Evolutionary conservation across 1,284 basidiomycete genomes (phyloP).

Genomic region (Ceratobasidium sp.): DNA sequence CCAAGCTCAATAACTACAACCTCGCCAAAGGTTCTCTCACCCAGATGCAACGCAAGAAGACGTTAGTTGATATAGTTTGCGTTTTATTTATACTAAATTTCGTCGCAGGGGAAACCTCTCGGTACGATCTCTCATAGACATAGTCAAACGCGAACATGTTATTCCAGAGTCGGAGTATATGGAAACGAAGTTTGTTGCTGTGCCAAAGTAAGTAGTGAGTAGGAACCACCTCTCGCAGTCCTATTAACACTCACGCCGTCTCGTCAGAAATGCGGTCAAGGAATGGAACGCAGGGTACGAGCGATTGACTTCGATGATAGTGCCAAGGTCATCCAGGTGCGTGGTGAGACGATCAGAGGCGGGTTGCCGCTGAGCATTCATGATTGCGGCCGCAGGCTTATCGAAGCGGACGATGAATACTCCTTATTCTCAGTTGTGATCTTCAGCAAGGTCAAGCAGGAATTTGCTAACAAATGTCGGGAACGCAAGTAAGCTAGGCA

Average conservation of each 20-base stretch:
- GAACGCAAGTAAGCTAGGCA: slow-evolving; percentile 82
- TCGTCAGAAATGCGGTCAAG: slow-evolving; percentile 77
- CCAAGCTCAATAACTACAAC: slow-evolving; percentile 92
- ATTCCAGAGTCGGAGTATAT: slow-evolving; percentile 92
- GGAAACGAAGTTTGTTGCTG: slow-evolving; percentile 92
- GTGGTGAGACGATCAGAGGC: slow-evolving; percentile 59
- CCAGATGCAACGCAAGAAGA: slow-evolving; percentile 95
- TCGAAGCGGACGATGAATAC: slow-evolving; percentile 91
- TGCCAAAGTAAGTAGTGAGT: slow-evolving; percentile 78
- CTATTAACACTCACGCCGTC: slow-evolving; percentile 16
- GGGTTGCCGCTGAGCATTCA: background rate
- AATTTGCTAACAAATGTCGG: slow-evolving; percentile 93
- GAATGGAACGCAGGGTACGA: slow-evolving; percentile 95
- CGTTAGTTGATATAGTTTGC: slow-evolving; percentile 63
- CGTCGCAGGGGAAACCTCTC: slow-evolving; percentile 88
- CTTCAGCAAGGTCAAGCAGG: slow-evolving; percentile 92
- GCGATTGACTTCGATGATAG: slow-evolving; percentile 87
- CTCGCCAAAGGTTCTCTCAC: slow-evolving; percentile 92
- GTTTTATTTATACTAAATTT: background rate
- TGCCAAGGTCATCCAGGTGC: slow-evolving; percentile 92
- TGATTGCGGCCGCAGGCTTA: slow-evolving; percentile 56
- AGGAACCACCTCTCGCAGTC: slow-evolving; percentile 4
- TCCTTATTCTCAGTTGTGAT: slow-evolving; percentile 88
- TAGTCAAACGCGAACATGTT: slow-evolving; percentile 86
- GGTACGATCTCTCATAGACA: slow-evolving; percentile 84